phyloP scores from a whole-genome alignment of 2,329 filamentous ascomycete genomes.

The Macrophomina phaseolina region DNA sequence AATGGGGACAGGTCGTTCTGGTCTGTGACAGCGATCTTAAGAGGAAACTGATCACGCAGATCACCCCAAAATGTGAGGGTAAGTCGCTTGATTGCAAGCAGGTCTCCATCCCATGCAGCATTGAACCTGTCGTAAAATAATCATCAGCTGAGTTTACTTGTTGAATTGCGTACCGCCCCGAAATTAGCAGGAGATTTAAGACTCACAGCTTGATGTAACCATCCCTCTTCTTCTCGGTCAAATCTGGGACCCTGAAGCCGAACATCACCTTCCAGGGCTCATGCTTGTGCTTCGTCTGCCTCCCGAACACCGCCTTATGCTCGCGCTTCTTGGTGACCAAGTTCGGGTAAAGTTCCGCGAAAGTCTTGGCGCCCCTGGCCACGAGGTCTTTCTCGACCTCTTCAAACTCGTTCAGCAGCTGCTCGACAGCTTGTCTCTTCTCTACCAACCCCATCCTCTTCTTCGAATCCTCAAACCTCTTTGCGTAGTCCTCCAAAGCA shows the following conservation, averaged over 20 bases:
- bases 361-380: conserved; percentile 68
- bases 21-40: conserved; percentile 69
- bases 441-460: conserved; percentile 45
- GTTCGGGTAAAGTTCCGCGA: conserved; percentile 66
- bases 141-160: not conserved
- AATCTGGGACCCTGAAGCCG: conserved; percentile 55
- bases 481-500: conserved; percentile 39
- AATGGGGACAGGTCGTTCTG: conserved; percentile 63
- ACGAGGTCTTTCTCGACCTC: conserved; percentile 62
- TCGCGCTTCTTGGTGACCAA: conserved; percentile 24
- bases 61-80: conserved; percentile 66
- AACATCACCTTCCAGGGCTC: conserved; percentile 47
- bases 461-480: conserved; percentile 29
- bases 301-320: conserved; percentile 20
- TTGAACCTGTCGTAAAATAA: conserved; percentile 61
- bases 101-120: conserved; percentile 74
- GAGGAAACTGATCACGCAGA: conserved; percentile 60
- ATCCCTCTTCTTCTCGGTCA: conserved; percentile 59
- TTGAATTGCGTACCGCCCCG: not conserved
- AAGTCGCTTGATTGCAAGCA: conserved; percentile 68
- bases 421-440: conserved; percentile 63
- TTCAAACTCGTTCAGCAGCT: conserved; percentile 59
- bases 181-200: too few species aligned
- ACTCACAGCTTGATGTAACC: conserved; percentile 70
- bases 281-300: not conserved